These are phyloP conservation scores for Arthroderma sp. DNA, from an alignment of 2,329 filamentous ascomycete species.

Conservation along the genomic window DNA sequence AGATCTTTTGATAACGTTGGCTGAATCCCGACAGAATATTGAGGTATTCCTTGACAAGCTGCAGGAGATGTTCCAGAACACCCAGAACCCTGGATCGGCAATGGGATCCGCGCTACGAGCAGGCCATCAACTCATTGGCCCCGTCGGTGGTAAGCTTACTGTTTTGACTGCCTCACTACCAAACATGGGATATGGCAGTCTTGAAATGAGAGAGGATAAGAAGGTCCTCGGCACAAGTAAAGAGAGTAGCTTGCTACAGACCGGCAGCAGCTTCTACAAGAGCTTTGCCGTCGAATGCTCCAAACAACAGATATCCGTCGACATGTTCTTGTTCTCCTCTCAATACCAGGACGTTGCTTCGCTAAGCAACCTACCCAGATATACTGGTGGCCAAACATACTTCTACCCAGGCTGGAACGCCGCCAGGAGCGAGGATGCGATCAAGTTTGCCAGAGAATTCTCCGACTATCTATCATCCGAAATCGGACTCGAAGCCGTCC, in stretches of 20 bases:
- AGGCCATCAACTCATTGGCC: conserved; percentile 89
- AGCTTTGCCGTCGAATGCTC: conserved; percentile 97
- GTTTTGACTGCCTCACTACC: conserved; percentile 83
- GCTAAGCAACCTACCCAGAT: conserved; percentile 85
- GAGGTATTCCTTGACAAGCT: conserved; percentile 84
- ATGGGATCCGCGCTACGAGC: conserved; percentile 90
- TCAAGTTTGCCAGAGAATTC: conserved; percentile 95
- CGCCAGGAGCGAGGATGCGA: conserved; percentile 81
- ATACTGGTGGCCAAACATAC: conserved; percentile 94
- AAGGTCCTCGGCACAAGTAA: conserved; percentile 89
- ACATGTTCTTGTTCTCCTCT: conserved; percentile 94
- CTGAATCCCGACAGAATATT: conserved; percentile 79
- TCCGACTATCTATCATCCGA: conserved; percentile 94
- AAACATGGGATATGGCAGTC: conserved; percentile 77
- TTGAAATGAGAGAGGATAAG: conserved; percentile 92
- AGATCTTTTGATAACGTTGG: conserved; percentile 78
- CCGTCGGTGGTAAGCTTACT: conserved; percentile 87
- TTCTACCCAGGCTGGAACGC: conserved; percentile 99
- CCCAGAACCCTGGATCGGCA: conserved; percentile 75
- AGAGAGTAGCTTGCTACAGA: conserved; percentile 76
- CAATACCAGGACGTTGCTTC: conserved; percentile 97
- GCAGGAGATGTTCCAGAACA: conserved; percentile 93
- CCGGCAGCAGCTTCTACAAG: conserved; percentile 94
- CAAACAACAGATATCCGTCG: conserved; percentile 95
- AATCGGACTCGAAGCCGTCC: conserved; percentile 88